Evolutionary conservation across 1,139 yeast species (phyloP).

Genomic region (Debaryomycetaceae sp.): DNA sequence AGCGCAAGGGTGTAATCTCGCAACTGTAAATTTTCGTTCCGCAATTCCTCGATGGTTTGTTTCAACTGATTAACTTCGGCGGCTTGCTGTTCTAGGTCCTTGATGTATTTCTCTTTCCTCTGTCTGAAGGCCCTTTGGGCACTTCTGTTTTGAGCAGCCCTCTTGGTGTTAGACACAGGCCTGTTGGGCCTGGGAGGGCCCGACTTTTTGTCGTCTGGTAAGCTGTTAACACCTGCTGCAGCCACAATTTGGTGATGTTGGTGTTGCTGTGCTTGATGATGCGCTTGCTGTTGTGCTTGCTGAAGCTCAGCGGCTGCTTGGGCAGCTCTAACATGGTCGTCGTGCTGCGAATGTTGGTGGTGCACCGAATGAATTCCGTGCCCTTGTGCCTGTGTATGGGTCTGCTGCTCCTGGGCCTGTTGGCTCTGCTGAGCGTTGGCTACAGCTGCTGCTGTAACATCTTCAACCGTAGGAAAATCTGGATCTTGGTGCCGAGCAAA

Average conservation of each 20-base stretch:
- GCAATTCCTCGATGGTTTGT: constrained; percentile 59
- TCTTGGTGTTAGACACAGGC: constrained; percentile 61
- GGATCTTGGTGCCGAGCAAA: constrained; percentile 25
- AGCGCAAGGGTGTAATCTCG: constrained; percentile 70
- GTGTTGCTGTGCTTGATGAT: constrained; percentile 10
- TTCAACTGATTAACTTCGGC: constrained; percentile 56
- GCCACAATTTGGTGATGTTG: constrained; percentile 11
- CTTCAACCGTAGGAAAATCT: constrained; percentile 26
- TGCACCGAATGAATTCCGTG: constrained; percentile 6
- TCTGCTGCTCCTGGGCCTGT: constrained; percentile 8
- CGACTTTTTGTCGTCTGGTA: constrained; percentile 8
- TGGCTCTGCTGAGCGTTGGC: constrained; percentile 19
- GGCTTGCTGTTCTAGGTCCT: constrained; percentile 71
- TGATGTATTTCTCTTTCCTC: constrained; percentile 73
- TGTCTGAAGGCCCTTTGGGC: constrained; percentile 88
- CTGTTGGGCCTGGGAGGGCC: constrained; percentile 15
- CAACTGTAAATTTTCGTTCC: constrained; percentile 66
- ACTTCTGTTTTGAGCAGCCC: constrained; percentile 85
- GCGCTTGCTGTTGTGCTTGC: constrained; percentile 9
- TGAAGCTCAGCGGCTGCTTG: constrained; percentile 13
- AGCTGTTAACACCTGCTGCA: constrained; percentile 8
- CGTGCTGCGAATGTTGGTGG: constrained; percentile 10
- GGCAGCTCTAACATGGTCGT: constrained; percentile 11
- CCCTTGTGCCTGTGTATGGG: constrained; percentile 2
- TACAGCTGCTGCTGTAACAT: constrained; percentile 30